These are phyloP conservation scores for Theobroma cacao DNA, from an alignment of 345 rosid genomes.

Conservation along the genomic window DNA sequence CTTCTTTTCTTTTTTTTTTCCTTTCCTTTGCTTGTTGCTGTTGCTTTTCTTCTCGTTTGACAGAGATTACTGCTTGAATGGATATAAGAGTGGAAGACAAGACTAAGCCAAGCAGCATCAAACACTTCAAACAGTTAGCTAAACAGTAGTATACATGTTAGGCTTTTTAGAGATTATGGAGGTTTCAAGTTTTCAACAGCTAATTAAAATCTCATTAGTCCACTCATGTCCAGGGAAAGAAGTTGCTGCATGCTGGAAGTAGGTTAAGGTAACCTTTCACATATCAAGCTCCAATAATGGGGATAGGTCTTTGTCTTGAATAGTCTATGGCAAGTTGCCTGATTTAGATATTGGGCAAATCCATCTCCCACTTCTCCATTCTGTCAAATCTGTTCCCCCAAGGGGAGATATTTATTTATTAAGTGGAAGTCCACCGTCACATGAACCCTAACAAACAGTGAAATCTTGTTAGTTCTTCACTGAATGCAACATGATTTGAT, in stretches of 20 bases:
- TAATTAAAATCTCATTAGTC: neutral
- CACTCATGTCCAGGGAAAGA: neutral
- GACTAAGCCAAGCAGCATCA: neutral
- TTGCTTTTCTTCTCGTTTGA: neutral
- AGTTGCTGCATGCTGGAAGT: neutral
- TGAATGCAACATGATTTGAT: neutral
- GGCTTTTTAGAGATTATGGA: neutral
- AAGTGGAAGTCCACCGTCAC: constrained; percentile 19
- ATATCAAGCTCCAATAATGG: neutral
- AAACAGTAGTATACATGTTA: neutral
- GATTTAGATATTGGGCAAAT: constrained; percentile 16
- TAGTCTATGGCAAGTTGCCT: neutral
- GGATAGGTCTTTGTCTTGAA: constrained; percentile 18
- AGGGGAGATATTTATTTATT: constrained; percentile 25
- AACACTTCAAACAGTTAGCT: constrained; percentile 1
- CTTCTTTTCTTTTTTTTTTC: neutral
- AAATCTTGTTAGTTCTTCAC: constrained; percentile 9
- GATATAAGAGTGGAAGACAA: neutral
- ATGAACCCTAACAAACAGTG: constrained; percentile 31
- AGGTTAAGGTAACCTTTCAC: neutral
- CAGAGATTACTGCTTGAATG: neutral
- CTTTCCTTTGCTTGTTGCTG: neutral
- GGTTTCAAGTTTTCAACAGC: neutral
- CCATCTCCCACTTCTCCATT: constrained; percentile 19
- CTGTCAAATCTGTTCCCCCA: constrained; percentile 38